Base-by-base conservation (phyloP, 805 yeast species). In the Starmerella roubikii region DNA sequence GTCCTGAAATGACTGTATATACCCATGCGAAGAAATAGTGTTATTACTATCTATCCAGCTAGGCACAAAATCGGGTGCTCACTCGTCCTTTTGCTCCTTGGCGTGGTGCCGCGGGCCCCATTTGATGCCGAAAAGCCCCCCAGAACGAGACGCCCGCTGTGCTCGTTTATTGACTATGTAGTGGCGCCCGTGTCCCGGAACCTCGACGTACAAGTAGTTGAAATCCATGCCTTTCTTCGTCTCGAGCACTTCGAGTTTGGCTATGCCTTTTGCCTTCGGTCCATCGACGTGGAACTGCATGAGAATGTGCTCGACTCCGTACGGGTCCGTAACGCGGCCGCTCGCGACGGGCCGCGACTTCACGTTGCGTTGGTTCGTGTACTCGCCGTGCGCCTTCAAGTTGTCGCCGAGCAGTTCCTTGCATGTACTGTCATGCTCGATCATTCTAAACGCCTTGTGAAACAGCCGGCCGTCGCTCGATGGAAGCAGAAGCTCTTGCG, bases 401-500 rank as follows among this genome's bases (percentile, higher is more conserved):
- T 82, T 71, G 39, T 68, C 71, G 2, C 71, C 69, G 28, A 86
- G 62, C 23, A 76, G 56, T 46, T 65, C 61, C 49, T 76, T 76
- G 3, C 79, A 76, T 28, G 57, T 58, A 35, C 68, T 67, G 56
- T 78, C 82, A 42, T 76, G 65, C 54, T 86, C 88, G 28, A 84
- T 71, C 50, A 81, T 61, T 11, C 72, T 69, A 24, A 85, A 85
- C 2, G 93, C 93, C 50, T 83, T 72, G 61, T 86, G 85, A 65
- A 86, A 86, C 2, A 93, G 74, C 47, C 78, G 80, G 0, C 94
- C 86, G 54, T 86, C 95, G 19, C 94, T 93, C 1, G 93, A 78
- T 9, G 96, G 95, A 34, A 86, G 70, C 48, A 83, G 74, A 24
- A 86, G 61, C 55, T 86, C 95, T 10, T 78, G 67, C n/a, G 79